Percentiles rank a stretch among this genome's conserved stretches.
Conservation (phyloP, 2,329 filamentous ascomycete species). For the Scedosporium minutisporum region DNA sequence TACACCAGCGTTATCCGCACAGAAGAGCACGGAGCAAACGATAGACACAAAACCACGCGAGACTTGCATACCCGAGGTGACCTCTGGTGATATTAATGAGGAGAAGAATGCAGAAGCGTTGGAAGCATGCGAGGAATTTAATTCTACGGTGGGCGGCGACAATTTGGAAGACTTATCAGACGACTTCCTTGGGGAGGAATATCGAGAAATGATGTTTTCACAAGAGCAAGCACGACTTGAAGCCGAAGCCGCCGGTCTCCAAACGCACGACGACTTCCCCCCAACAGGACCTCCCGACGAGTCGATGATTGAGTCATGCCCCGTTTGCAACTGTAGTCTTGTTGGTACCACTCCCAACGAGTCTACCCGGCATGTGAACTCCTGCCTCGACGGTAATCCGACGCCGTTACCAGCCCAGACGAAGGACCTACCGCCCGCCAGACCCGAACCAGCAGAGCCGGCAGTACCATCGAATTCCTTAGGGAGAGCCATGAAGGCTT, state of each 20-base stretch:
- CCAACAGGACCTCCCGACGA: constrained; percentile 19
- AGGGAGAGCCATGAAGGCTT: constrained; percentile 41
- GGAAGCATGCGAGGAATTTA: not conserved
- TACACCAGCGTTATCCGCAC: constrained; percentile 3
- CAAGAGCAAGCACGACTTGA: constrained; percentile 63
- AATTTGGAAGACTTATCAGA: constrained; percentile 27
- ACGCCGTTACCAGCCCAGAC: constrained; percentile 38
- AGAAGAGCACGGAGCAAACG: constrained; percentile 1
- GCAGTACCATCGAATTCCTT: not conserved
- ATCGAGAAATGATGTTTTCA: constrained; percentile 60
- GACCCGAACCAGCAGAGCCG: not conserved
- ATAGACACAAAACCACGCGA: not conserved
- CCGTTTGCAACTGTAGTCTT: constrained; percentile 64
- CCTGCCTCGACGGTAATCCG: constrained; percentile 77
- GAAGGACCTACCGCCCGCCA: constrained; percentile 8
- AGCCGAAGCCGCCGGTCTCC: constrained; percentile 40
- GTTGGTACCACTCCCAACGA: constrained; percentile 52
- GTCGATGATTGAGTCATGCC: constrained; percentile 44
- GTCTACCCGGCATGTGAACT: constrained; percentile 78
- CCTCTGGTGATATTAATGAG: not conserved
- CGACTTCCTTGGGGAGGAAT: constrained; percentile 52
- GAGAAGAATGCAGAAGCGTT: not conserved
- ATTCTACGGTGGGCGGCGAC: not conserved
- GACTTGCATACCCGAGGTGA: not conserved
- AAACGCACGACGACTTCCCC: constrained; percentile 22